Evolutionary conservation across 768 basidiomycete genomes (phyloP).

Genomic region (Cystofilobasidium macerans): DNA sequence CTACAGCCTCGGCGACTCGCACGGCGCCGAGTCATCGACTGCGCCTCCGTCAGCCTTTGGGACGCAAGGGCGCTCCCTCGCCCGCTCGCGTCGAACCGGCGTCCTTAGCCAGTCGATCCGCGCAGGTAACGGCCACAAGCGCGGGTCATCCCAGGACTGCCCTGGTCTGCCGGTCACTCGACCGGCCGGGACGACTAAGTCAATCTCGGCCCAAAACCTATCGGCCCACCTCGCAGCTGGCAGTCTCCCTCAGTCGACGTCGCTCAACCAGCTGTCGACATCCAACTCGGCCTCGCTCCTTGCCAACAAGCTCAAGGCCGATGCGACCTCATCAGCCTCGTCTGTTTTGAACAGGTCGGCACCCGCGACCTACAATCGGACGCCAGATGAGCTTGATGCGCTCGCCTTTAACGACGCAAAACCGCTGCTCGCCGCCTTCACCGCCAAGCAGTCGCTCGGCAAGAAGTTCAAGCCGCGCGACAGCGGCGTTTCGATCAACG

Average conservation of each 20-base stretch:
- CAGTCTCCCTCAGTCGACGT: slow-evolving; percentile 13
- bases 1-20: not conserved
- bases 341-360: slow-evolving; percentile 23
- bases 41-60: not conserved
- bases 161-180: not conserved
- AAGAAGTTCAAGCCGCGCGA: slow-evolving; percentile 26
- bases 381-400: not conserved
- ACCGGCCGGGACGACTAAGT: not conserved
- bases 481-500: slow-evolving; percentile 17
- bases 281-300: not conserved
- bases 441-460: slow-evolving; percentile 21
- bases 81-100: slow-evolving; percentile 8
- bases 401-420: slow-evolving; percentile 23
- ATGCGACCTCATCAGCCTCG: too few species aligned
- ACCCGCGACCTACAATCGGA: slow-evolving; percentile 11
- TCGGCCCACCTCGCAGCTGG: not conserved
- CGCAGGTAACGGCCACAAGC: not conserved
- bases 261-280: slow-evolving; percentile 17
- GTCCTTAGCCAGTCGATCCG: not conserved
- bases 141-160: slow-evolving; percentile 14
- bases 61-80: not conserved
- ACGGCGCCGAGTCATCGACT: not conserved
- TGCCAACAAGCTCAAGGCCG: slow-evolving; percentile 10
- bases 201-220: slow-evolving; percentile 10
- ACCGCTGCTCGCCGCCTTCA: slow-evolving; percentile 24